phyloP scores from a whole-genome alignment of 1,284 basidiomycete genomes.

The Naganishia sp. region DNA sequence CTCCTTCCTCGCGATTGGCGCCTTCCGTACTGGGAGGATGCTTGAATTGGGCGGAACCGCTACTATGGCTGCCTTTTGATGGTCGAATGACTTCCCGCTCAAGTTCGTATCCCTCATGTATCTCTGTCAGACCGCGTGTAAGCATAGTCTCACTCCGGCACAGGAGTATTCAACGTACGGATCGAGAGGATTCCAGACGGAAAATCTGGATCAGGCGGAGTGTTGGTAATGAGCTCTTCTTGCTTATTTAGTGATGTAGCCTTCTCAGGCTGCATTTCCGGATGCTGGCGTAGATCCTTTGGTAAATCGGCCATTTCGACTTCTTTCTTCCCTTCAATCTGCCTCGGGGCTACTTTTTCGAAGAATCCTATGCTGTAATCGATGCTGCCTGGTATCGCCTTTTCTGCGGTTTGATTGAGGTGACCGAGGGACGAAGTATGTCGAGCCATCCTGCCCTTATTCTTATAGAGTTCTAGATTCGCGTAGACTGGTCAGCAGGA shows the following conservation, averaged over 20 bases:
- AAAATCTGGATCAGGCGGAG: conserved; percentile 14
- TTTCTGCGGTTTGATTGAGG: conserved; percentile 11
- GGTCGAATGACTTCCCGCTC: conserved; percentile 25
- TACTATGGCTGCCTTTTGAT: conserved; percentile 4
- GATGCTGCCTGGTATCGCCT: conserved; percentile 19
- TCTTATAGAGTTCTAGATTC: conserved; percentile 18
- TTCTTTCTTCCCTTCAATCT: not conserved
- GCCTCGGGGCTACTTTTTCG: conserved; percentile 20
- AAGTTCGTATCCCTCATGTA: conserved; percentile 30
- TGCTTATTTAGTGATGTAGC: conserved; percentile 18
- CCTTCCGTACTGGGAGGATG: conserved; percentile 25
- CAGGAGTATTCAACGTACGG: conserved; percentile 4
- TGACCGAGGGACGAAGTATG: conserved; percentile 13
- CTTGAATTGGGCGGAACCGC: conserved; percentile 19
- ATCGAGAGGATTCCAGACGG: conserved; percentile 30
- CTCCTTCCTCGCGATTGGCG: conserved; percentile 26
- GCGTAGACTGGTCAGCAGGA: not conserved
- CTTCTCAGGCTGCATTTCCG: conserved; percentile 17
- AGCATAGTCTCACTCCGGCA: not conserved
- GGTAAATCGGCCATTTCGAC: conserved; percentile 15
- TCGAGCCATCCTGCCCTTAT: conserved; percentile 27
- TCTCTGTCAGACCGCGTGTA: conserved; percentile 10
- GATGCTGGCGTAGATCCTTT: conserved; percentile 16
- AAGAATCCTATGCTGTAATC: conserved; percentile 28
- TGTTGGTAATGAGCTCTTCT: conserved; percentile 22